Percentiles rank a stretch among this genome's conserved stretches.
These are phyloP conservation scores for Ceratocystis variospora DNA, from an alignment of 2,329 filamentous ascomycete genomes.

Conservation along the genomic window DNA sequence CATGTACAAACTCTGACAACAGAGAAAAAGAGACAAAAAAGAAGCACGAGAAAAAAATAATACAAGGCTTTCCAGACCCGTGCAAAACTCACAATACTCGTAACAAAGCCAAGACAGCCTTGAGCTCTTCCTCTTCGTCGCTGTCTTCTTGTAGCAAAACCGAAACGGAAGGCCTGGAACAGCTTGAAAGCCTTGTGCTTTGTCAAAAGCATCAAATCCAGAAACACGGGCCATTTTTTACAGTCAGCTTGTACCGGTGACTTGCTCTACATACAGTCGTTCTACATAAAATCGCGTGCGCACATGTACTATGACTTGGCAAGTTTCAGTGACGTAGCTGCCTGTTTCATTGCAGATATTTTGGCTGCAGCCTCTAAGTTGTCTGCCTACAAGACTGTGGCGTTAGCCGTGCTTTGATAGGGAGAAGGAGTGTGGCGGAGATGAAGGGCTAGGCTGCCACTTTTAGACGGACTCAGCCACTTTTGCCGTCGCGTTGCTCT, in stretches of 20 bases:
- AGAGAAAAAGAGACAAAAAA: not conserved
- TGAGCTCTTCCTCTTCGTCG: not conserved
- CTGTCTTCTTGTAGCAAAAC: not conserved
- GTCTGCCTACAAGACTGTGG: not conserved
- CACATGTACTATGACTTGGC: not conserved
- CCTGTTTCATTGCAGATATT: not conserved
- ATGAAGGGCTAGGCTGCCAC: too few species aligned
- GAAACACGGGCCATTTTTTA: too few species aligned
- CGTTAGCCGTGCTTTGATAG: not conserved
- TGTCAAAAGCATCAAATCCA: too few species aligned
- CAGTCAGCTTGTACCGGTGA: not conserved
- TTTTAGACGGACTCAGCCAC: too few species aligned
- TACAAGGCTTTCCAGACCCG: not conserved
- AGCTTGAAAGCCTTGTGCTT: too few species aligned
- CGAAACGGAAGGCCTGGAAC: not conserved
- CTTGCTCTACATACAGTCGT: not conserved
- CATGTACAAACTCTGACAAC: too few species aligned
- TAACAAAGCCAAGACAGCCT: not conserved
- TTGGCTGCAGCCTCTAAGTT: not conserved
- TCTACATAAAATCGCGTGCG: not conserved
- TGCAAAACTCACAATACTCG: not conserved
- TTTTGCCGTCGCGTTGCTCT: too few species aligned
- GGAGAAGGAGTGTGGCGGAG: not conserved
- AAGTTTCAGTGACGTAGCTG: not conserved
- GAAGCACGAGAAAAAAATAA: not conserved